Base-by-base conservation (phyloP, 1,139 yeast species). In the Schizosaccharomyces versatilis region DNA sequence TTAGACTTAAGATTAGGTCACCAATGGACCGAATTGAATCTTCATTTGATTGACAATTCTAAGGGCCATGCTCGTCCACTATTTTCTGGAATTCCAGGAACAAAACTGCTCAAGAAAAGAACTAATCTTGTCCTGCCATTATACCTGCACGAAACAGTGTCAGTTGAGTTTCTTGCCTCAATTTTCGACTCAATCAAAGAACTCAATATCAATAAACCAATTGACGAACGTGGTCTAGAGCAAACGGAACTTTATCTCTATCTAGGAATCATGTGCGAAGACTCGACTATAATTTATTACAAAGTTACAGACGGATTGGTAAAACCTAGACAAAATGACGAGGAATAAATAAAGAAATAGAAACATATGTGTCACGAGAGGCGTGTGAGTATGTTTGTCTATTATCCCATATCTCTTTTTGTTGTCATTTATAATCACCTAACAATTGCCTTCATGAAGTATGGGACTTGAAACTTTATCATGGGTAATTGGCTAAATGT, bases 221-320 rank as follows among this genome's bases (percentile, higher is more conserved):
- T 19, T 12, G 49, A 44, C 38, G 49, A 19, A 24, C 49, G 49
- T 3, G 49, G 49, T 17, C 36, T 44, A 6, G 19, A 32, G 5
- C 14, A 36, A 24, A 32, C 8, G 14, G 49, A 44, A 6, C 32
- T 32, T 44, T 44, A 24, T 38, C 19, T 44, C 10, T 44, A 44
- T n/a, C 7, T 44, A 36, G 49, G 49, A 8, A 44, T 44, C 3
- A 32, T 44, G 19, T 44, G 49, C 32, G 19, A 32, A 14, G 49
- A 44, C n/a, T 44, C 49, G 8, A 44, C 49, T n/a, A 32, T 44
- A 12, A 36, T 44, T 19, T 44, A 44, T 32, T 44, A 44, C 49
- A 44, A 44, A 32, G 38, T 44, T 6, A 44, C 49, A 19, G 49
- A 44, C n/a, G 49, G 49, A 17, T 36, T 24, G 6, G 32, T 44